Evolutionary conservation across 2,329 filamentous ascomycete species (phyloP), one percentile per base, ranked within the genome.

Genomic region (Apiospora kogelbergensis): DNA sequence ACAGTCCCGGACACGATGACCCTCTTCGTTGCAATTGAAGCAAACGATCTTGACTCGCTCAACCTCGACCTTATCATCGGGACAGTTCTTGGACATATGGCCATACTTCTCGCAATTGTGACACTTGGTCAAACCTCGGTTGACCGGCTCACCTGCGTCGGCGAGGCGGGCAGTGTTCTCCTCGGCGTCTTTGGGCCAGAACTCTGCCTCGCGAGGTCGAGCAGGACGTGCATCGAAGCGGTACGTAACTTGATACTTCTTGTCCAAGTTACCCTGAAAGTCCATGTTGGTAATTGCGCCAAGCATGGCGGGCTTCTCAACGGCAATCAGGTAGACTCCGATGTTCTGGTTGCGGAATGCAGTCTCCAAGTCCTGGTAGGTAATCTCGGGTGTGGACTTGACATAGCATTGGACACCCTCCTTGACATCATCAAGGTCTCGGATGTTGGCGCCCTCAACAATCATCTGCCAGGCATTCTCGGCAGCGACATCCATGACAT

Each of bases 1-100:
- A 89, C 91, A 94, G 73, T 94, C 90, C 66, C 91, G 89, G 66
- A 90, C 80, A 69, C 91, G 90, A 74, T 93, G 91, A 11, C 90
- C 91, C 33, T 83, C 80, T 46, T 85, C 83, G 4, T 85, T 81
- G 72, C 91, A 93, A 80, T 93, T 91, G 80, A 83, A 86, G 77
- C 91, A 94, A 63, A 82, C 83, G 65, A 92, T 85, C 24, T 81
- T 80, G 45, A 83, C 74, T 17, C 79, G 74, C 48, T 85, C 80
- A 2, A 78, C 80, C 75, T 90, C 88, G 0, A 77, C 70, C 72
- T 83, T 84, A 71, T 92, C 90, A 75, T 89, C 78, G 2, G 85
- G 82, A 76, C 91, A 94, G 66, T 79, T 76, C 79, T 88, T 90
- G n/a, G 81, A 74, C 37, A 81, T 83, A 71, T 94, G 91, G 0